Evolutionary conservation across 2,329 filamentous ascomycete genomes (phyloP), one percentile per base, ranked within the genome.

Genomic region (Calonectria henricotiae): DNA sequence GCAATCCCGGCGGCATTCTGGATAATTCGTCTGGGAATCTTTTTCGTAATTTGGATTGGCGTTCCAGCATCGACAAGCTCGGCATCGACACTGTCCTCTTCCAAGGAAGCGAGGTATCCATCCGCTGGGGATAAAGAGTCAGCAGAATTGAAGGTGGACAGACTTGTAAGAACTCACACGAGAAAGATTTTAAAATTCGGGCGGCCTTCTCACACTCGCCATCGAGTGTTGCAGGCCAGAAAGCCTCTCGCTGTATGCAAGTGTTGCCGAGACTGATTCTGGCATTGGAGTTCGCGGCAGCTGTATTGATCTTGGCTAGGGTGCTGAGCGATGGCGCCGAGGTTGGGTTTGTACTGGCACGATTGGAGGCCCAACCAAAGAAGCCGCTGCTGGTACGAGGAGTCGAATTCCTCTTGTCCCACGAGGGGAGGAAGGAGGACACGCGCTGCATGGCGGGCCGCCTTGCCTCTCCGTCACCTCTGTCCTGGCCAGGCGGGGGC

Each of bases 171-270:
- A 44, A 66, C 80, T 65, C 87, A 94, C 92, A 94, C 86, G 94
- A 97, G 83, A 98, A 98, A 37, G 93, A 96, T 80, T 94, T 93
- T 62, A 98, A 83, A 71, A 98, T 98, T 67, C 94, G 89, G 69
- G 95, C 94, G 55, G 95, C 94, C 84, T 98, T 98, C 83, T 98
- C 94, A 82, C 93, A 93, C 86, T 98, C 95, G 75, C 93, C 92
- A 80, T 98, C 95, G 62, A 98, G 86, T 1, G 92, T 93, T 37
- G 93, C 92, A 3, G 94, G 94, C 93, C 93, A 96, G 78, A 96
- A 96, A 27, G 93, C 91, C 80, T 97, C 94, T 35, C 81, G 78
- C 55, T 83, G 80, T 32, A 83, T 77, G 30, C 78, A 78, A 69
- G 69, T 74, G 61, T 61, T 76, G 23, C 51, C 63, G 13, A 69